These are phyloP conservation scores for Filosporella fistucella DNA, from an alignment of 495 filamentous ascomycete genomes.

Conservation along the genomic window DNA sequence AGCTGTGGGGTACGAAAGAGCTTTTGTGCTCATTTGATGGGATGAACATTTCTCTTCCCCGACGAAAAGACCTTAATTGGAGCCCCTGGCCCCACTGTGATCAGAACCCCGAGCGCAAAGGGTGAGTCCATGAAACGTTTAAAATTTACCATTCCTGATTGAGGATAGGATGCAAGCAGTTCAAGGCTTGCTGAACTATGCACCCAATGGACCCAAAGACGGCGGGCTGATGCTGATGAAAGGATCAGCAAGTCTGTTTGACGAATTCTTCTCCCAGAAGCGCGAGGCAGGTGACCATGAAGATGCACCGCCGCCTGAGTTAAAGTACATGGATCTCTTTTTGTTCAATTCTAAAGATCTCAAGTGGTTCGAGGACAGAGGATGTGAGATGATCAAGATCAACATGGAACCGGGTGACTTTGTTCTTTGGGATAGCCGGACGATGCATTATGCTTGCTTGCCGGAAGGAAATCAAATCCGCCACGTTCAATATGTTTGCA, in stretches of 20 bases:
- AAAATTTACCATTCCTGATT: too few relatives aligned
- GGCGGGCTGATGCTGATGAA: constrained; percentile 5
- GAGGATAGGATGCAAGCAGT: constrained; percentile 33
- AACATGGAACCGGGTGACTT: constrained; percentile 37
- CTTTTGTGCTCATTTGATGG: constrained; percentile 31
- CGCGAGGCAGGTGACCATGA: too few relatives aligned
- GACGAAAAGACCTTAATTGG: constrained; percentile 5
- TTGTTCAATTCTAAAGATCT: constrained; percentile 29
- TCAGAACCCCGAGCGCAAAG: constrained; percentile 21
- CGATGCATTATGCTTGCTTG: constrained; percentile 28
- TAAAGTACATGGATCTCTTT: too few relatives aligned
- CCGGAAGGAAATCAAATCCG: constrained; percentile 23
- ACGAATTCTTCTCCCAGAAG: constrained; percentile 28
- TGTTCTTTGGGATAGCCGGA: constrained; percentile 39
- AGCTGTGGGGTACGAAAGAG: constrained; percentile 30
- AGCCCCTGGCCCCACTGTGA: constrained; percentile 28
- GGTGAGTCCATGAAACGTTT: too few relatives aligned
- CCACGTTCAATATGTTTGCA: constrained; percentile 35
- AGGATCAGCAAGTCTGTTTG: constrained; percentile 27
- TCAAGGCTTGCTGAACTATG: constrained; percentile 39
- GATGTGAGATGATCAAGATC: constrained; percentile 31
- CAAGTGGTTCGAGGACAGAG: constrained; percentile 30
- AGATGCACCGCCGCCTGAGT: too few relatives aligned
- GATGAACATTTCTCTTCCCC: constrained; percentile 13
- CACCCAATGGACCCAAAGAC: constrained; percentile 15